These are phyloP conservation scores for Escallonia rubra DNA, from an alignment of 129 eudicot species.

Conservation along the genomic window DNA sequence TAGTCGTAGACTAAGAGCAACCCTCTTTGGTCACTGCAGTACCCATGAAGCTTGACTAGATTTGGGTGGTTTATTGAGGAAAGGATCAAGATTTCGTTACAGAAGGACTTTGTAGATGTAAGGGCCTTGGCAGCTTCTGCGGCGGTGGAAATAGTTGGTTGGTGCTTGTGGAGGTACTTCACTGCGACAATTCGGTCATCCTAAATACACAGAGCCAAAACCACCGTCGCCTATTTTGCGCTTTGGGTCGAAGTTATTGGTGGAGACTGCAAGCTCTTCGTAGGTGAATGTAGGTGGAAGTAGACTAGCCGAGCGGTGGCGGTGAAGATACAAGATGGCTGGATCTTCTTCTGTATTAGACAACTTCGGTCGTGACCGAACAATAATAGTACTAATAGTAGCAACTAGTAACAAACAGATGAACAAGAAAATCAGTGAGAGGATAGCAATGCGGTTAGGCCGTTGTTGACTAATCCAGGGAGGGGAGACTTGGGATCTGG, in stretches of 20 bases:
- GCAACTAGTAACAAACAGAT: conserved; percentile 37
- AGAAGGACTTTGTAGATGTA: conserved; percentile 51
- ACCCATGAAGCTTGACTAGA: conserved; percentile 80
- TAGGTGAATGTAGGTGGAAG: conserved; percentile 85
- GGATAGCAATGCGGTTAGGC: conserved; percentile 24
- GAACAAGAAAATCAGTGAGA: conserved; percentile 29
- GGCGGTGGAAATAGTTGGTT: conserved; percentile 20
- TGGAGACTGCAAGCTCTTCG: conserved; percentile 75
- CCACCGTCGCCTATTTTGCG: conserved; percentile 91
- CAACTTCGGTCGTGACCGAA: conserved; percentile 26
- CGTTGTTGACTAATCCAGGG: conserved; percentile 19
- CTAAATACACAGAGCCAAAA: conserved; percentile 80
- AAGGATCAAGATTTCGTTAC: conserved; percentile 76
- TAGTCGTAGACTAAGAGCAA: conserved; percentile 68
- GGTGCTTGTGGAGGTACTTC: conserved; percentile 68
- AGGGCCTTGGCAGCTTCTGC: conserved; percentile 30
- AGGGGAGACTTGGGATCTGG: neutral
- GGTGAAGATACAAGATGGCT: conserved; percentile 52
- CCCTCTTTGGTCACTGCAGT: conserved; percentile 89
- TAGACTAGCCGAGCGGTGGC: conserved; percentile 72
- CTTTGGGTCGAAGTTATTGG: conserved; percentile 64
- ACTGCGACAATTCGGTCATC: conserved; percentile 68
- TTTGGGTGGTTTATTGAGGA: conserved; percentile 77
- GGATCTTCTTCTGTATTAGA: conserved; percentile 43
- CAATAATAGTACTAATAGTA: conserved; percentile 23